Percentiles rank a stretch among this genome's conserved stretches.
Evolutionary conservation across 495 filamentous ascomycete species (phyloP).

Genomic region (Penicillium tannophilum): DNA sequence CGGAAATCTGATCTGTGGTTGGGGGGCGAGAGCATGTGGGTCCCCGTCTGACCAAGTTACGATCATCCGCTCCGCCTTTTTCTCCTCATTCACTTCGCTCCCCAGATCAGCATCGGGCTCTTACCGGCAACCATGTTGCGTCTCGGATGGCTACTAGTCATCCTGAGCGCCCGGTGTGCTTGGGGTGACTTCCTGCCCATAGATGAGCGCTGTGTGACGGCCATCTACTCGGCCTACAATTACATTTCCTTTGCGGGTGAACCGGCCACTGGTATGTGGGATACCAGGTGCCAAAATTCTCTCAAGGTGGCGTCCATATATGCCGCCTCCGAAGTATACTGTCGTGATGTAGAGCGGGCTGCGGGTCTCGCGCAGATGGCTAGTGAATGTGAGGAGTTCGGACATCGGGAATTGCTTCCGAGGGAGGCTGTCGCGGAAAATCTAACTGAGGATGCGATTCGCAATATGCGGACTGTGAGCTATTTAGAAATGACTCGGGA

Average conservation of each 20-base stretch:
- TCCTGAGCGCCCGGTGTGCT: constrained; percentile 7
- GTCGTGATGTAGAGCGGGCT: constrained; percentile 26
- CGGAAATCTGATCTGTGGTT: background rate
- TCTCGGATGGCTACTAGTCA: constrained; percentile 19
- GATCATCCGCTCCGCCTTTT: constrained; percentile 19
- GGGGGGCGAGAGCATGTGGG: background rate
- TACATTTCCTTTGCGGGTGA: constrained; percentile 40
- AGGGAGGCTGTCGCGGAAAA: constrained; percentile 37
- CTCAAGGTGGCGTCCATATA: constrained; percentile 43
- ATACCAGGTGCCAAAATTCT: constrained; percentile 37
- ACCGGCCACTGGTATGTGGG: constrained; percentile 28
- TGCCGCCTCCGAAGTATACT: constrained; percentile 39
- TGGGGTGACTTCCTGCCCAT: constrained; percentile 20
- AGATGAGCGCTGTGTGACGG: constrained; percentile 42
- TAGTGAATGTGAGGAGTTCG: constrained; percentile 31
- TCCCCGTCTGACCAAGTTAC: background rate
- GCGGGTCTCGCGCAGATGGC: constrained; percentile 32
- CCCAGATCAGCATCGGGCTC: background rate
- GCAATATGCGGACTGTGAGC: constrained; percentile 33
- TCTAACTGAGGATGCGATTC: constrained; percentile 39
- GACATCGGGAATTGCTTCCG: constrained; percentile 31
- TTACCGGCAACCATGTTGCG: constrained; percentile 12
- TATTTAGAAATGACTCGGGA: constrained; percentile 30
- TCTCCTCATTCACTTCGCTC: constrained; percentile 14
- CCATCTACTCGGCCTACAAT: constrained; percentile 38